phyloP scores from a whole-genome alignment of 306 rosid genomes.

The Psophocarpus tetragonolobus region DNA sequence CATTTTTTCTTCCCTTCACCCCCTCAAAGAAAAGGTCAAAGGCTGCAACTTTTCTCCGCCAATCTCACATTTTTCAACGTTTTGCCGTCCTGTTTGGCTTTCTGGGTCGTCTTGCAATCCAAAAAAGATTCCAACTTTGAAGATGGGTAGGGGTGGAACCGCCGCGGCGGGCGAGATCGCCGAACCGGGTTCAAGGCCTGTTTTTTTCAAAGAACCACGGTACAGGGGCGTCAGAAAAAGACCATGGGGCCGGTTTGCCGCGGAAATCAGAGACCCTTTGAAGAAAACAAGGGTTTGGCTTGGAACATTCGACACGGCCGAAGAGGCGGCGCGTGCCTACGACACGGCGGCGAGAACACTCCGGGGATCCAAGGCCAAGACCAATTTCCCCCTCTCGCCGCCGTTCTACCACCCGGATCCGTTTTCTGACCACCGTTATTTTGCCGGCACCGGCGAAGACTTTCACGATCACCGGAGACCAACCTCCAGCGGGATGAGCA shows the following conservation, averaged over 20 bases:
- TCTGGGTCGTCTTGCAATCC: constrained; percentile 11
- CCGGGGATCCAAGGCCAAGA: constrained; percentile 90
- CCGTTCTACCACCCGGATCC: constrained; percentile 48
- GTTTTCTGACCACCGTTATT: constrained; percentile 49
- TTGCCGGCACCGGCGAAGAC: constrained; percentile 30
- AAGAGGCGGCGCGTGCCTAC: constrained; percentile 91
- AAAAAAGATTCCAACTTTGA: constrained; percentile 31
- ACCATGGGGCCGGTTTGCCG: constrained; percentile 98
- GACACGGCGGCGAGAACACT: constrained; percentile 76
- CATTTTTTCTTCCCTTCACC: no score
- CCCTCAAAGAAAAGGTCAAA: neutral
- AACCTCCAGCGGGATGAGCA: constrained; percentile 78
- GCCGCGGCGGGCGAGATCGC: constrained; percentile 6
- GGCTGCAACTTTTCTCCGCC: neutral
- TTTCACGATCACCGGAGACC: constrained; percentile 60
- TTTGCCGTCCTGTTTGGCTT: neutral
- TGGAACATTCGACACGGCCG: constrained; percentile 88
- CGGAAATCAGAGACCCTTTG: constrained; percentile 96
- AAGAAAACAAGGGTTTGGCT: constrained; percentile 91
- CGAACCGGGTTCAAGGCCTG: constrained; percentile 29
- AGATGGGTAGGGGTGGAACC: constrained; percentile 34
- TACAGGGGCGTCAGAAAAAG: constrained; percentile 81
- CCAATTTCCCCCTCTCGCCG: constrained; percentile 58
- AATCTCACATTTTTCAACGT: neutral
- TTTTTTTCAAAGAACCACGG: constrained; percentile 45